These are phyloP conservation scores for Amanita exitialis DNA, from an alignment of 768 basidiomycete genomes.

Conservation along the genomic window DNA sequence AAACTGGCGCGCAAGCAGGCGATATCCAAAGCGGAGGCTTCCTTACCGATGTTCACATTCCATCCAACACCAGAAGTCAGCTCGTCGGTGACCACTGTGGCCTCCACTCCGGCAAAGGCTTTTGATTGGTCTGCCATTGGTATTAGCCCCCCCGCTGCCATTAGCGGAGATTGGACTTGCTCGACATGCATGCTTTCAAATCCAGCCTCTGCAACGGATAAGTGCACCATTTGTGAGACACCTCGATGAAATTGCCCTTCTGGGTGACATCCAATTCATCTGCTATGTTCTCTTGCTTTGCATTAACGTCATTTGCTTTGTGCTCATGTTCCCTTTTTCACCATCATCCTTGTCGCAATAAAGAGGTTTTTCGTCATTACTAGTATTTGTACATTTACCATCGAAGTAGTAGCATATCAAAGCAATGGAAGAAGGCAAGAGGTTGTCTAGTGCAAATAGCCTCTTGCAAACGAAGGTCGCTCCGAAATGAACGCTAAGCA, in stretches of 20 bases:
- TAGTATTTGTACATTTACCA: constrained; percentile 9
- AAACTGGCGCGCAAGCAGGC: constrained; percentile 12
- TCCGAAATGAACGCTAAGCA: background rate
- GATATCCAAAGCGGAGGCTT: constrained; percentile 23
- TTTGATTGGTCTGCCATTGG: constrained; percentile 62
- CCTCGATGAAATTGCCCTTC: constrained; percentile 13
- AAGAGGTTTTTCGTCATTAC: constrained; percentile 4
- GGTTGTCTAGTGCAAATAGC: background rate
- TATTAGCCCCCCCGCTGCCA: constrained; percentile 25
- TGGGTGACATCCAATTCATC: constrained; percentile 29
- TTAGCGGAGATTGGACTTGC: constrained; percentile 44
- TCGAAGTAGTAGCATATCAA: constrained; percentile 1
- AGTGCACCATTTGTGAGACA: constrained; percentile 43
- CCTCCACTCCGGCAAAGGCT: constrained; percentile 17
- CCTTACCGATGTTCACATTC: constrained; percentile 39
- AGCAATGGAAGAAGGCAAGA: constrained; percentile 1
- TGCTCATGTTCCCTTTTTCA: background rate
- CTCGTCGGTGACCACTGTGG: background rate
- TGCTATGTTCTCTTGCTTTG: background rate
- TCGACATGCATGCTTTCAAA: constrained; percentile 41
- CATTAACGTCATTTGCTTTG: background rate
- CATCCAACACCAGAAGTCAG: background rate
- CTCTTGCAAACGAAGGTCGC: background rate
- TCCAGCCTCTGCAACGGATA: constrained; percentile 28
- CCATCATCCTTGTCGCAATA: constrained; percentile 5